Evolutionary conservation across 805 yeast genomes (phyloP), one percentile per base, ranked within the genome.

Genomic region (Ogataea degrootiae): DNA sequence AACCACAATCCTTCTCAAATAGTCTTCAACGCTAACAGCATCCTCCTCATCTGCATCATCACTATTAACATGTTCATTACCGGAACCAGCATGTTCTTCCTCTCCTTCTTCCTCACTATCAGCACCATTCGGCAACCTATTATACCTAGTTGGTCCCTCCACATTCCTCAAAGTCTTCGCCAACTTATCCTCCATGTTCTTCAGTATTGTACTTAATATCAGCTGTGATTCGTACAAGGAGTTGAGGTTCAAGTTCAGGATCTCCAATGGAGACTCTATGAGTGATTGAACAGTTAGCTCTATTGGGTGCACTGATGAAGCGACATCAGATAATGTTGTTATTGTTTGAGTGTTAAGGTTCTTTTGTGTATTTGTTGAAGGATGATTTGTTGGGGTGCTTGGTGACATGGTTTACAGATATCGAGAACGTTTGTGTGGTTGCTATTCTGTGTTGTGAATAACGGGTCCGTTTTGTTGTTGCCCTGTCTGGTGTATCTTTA

Each of bases 241-340:
- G 50, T 76, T 76, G 33, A 81, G 68, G 46, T 75, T 75, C 44
- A 74, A 73, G 45, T 76, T 72, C 22, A 81, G 62, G 5, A 63
- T 66, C 38, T 81, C 85, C 8, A 81, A 61, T 2, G 85, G 75
- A 1, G 77, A 75, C 33, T 80, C 80, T 7, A 81, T 57, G 1
- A 81, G 59, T 9, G 79, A 65, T 51, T 81, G 86, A 0, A 81
- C 83, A 2, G 80, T 72, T 29, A 80, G 66, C 50, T 81, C 87
- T 39, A 81, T 72, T 0, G 85, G 83, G 57, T 81, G 85, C 15
- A 80, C 67, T 31, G 75, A 74, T 33, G 47, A 43, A 3, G 43
- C 6, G 12, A 37, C 23, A 17, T 29, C 16, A 22, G 17, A 9
- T 11, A 40, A 17, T 16, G 38, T 34, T n/a, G 12, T 4, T 37